These are phyloP conservation scores for Mollisia scopiformis DNA, from an alignment of 2,329 filamentous ascomycete genomes.

Conservation along the genomic window DNA sequence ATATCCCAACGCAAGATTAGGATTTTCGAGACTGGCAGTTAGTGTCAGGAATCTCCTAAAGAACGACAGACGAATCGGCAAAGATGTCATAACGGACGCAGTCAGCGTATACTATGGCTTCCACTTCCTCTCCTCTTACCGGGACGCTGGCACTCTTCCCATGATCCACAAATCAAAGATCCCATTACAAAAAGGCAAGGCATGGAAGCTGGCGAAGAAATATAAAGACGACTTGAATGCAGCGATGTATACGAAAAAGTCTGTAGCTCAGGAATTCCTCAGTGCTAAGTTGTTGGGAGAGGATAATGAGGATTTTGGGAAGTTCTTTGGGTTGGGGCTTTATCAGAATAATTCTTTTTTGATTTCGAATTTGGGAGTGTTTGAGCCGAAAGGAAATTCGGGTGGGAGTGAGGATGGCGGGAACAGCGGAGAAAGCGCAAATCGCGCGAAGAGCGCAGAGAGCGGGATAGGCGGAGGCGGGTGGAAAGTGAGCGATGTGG, in stretches of 20 bases:
- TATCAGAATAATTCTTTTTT: conserved; percentile 21
- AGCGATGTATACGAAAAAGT: conserved; percentile 8
- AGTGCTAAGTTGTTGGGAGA: conserved; percentile 16
- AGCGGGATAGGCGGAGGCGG: conserved; percentile 2
- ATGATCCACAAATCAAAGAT: neutral
- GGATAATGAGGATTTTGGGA: conserved; percentile 19
- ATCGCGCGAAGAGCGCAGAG: too few species aligned
- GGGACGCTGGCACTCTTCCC: neutral
- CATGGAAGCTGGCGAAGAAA: conserved; percentile 16
- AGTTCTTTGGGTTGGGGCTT: conserved; percentile 9
- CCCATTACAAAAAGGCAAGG: neutral
- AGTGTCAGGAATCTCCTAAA: conserved; percentile 16
- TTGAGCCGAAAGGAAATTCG: conserved; percentile 17
- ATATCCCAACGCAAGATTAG: conserved; percentile 15
- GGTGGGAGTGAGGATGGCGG: neutral
- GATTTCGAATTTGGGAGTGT: conserved; percentile 19
- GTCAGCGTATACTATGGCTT: conserved; percentile 11
- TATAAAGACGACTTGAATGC: conserved; percentile 18
- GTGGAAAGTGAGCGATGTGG: conserved; percentile 15
- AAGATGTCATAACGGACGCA: conserved; percentile 18
- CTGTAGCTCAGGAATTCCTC: conserved; percentile 12
- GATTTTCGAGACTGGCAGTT: conserved; percentile 17
- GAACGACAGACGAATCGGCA: neutral
- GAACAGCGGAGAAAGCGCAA: neutral
- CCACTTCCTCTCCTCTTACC: conserved; percentile 14